Conservation (phyloP, 2,329 filamentous ascomycete species). For the Neofusicoccum ribis region DNA sequence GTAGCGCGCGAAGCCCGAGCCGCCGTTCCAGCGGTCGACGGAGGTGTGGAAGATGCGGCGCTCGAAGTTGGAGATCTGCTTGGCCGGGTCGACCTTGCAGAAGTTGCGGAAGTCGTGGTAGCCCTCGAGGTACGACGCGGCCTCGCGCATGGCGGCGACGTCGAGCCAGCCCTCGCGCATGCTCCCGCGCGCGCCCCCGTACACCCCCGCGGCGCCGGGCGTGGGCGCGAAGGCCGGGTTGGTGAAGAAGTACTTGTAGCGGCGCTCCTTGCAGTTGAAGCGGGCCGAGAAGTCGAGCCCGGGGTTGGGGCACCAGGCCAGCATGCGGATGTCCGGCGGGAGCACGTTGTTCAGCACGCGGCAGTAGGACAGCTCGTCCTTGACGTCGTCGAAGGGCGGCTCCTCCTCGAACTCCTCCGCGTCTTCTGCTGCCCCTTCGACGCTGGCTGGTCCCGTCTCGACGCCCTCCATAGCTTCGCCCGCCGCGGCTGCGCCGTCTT, state of each 20-base stretch:
- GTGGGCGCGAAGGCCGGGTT: conserved; percentile 80
- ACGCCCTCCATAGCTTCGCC: conserved; percentile 21
- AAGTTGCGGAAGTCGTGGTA: conserved; percentile 95
- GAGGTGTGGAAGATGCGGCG: conserved; percentile 77
- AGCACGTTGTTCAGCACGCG: conserved; percentile 83
- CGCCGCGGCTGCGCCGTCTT: conserved; percentile 11
- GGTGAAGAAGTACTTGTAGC: conserved; percentile 97
- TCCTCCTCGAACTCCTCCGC: conserved; percentile 22
- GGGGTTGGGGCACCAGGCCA: conserved; percentile 89
- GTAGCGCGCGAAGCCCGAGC: conserved; percentile 18
- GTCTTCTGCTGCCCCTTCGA: neutral
- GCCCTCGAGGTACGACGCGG: conserved; percentile 77
- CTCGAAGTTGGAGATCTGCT: conserved; percentile 83
- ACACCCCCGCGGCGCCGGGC: conserved; percentile 55
- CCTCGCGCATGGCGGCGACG: conserved; percentile 80
- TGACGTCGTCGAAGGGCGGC: conserved; percentile 62
- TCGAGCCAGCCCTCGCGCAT: conserved; percentile 71
- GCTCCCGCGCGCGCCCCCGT: conserved; percentile 30
- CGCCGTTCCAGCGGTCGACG: conserved; percentile 54
- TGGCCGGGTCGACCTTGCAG: conserved; percentile 87
- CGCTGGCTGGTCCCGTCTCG: neutral
- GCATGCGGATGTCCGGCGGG: conserved; percentile 82
- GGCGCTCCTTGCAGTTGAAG: conserved; percentile 87
- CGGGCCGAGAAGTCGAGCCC: conserved; percentile 82
- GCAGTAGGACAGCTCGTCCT: conserved; percentile 82